These are phyloP conservation scores for Annulohypoxylon truncatum DNA, from an alignment of 2,329 filamentous ascomycete species.

Conservation along the genomic window DNA sequence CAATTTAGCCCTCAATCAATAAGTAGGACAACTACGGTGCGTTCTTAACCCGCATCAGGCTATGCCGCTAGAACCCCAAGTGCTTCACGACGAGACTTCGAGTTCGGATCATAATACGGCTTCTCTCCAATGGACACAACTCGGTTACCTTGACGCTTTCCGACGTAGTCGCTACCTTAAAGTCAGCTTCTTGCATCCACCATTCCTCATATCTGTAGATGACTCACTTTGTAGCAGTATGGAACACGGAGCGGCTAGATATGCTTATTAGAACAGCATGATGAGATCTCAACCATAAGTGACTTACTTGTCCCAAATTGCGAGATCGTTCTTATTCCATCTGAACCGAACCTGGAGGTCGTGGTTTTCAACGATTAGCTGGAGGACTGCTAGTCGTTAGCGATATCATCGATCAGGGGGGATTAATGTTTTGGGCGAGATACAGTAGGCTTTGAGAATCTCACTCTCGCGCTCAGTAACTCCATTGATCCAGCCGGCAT, in stretches of 20 bases:
- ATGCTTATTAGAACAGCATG: constrained; percentile 5
- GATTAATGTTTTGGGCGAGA: constrained; percentile 57
- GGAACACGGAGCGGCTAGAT: constrained; percentile 55
- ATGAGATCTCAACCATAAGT: neutral
- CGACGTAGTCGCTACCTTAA: constrained; percentile 62
- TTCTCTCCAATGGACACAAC: constrained; percentile 61
- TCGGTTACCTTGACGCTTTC: constrained; percentile 58
- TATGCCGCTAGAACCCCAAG: constrained; percentile 41
- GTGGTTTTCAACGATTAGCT: constrained; percentile 65
- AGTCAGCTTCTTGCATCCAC: constrained; percentile 46
- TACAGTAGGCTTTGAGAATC: constrained; percentile 58
- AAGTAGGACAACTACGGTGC: neutral
- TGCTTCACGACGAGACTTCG: constrained; percentile 55
- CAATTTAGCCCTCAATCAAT: neutral
- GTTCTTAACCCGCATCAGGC: neutral
- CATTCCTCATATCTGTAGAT: constrained; percentile 57
- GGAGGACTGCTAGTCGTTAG: constrained; percentile 51
- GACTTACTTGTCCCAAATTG: constrained; percentile 74
- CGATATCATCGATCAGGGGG: constrained; percentile 44
- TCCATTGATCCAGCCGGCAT: constrained; percentile 66
- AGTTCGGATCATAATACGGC: constrained; percentile 59
- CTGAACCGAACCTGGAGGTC: constrained; percentile 67
- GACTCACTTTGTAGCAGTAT: constrained; percentile 59
- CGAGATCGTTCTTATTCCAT: constrained; percentile 65
- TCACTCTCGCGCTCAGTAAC: constrained; percentile 66